Conservation (phyloP, 2,329 filamentous ascomycete species). For the Aspergillus sergii region DNA sequence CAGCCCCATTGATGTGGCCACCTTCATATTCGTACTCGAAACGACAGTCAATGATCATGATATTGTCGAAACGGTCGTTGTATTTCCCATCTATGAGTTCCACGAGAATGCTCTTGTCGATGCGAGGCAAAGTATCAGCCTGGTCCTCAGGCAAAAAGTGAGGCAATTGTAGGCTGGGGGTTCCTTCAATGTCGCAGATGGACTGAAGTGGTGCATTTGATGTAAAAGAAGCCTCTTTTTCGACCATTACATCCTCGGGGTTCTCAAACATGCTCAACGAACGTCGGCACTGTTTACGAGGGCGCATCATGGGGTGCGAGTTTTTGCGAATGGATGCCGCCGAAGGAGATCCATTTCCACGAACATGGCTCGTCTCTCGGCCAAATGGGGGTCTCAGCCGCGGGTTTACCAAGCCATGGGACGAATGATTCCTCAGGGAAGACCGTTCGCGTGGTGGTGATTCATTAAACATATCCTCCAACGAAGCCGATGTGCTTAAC, state of each 20-base stretch:
- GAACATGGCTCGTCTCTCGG: slow-evolving; percentile 55
- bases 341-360: slow-evolving; percentile 75
- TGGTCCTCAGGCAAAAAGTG: slow-evolving; percentile 81
- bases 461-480: slow-evolving; percentile 79
- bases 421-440: slow-evolving; percentile 62
- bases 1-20: slow-evolving; percentile 87
- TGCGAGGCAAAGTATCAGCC: slow-evolving; percentile 84
- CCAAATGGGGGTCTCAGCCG: slow-evolving; percentile 68
- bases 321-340: slow-evolving; percentile 70
- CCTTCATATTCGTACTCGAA: slow-evolving; percentile 99
- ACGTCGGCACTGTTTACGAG: slow-evolving; percentile 84
- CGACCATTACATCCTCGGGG: slow-evolving; percentile 82
- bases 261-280: slow-evolving; percentile 98
- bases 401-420: slow-evolving; percentile 58
- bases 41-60: slow-evolving; percentile 90
- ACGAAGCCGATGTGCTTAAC: slow-evolving; percentile 64
- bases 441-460: slow-evolving; percentile 75
- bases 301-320: slow-evolving; percentile 71
- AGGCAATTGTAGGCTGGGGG: slow-evolving; percentile 73
- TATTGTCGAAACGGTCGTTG: slow-evolving; percentile 73
- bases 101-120: slow-evolving; percentile 77
- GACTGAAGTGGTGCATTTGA: slow-evolving; percentile 65
- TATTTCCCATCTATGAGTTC: slow-evolving; percentile 87
- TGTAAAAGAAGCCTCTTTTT: slow-evolving; percentile 64
- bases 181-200: slow-evolving; percentile 81